Evolutionary conservation across 805 yeast genomes (phyloP).

Genomic region (Candida odintsovae): DNA sequence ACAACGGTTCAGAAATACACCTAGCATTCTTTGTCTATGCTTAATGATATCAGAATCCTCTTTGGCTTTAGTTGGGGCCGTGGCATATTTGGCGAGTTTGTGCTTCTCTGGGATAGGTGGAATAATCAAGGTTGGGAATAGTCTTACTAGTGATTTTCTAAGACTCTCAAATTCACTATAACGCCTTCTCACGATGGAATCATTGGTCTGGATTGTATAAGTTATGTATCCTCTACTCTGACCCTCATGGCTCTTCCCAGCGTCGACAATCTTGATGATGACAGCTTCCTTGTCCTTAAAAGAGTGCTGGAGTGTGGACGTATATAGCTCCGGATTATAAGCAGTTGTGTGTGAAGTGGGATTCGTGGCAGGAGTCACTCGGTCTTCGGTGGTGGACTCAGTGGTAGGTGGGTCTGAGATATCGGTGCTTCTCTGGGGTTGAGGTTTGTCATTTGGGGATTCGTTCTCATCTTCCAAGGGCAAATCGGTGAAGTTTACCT

Average conservation of each 20-base stretch:
- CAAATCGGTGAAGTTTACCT: constrained; percentile 24
- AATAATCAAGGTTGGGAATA: constrained; percentile 75
- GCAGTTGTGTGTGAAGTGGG: constrained; percentile 15
- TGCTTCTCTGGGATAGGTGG: constrained; percentile 95
- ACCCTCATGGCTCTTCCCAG: constrained; percentile 82
- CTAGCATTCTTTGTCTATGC: constrained; percentile 71
- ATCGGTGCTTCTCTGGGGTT: constrained; percentile 5
- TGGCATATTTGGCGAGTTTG: constrained; percentile 40
- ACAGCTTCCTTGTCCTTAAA: constrained; percentile 16
- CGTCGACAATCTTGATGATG: constrained; percentile 57
- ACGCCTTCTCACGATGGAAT: constrained; percentile 65
- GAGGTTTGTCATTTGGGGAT: neutral
- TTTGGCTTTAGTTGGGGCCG: constrained; percentile 37
- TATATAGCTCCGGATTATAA: constrained; percentile 24
- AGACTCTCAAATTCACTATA: constrained; percentile 90
- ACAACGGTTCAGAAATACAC: constrained; percentile 80
- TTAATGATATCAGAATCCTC: constrained; percentile 45
- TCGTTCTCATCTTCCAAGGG: constrained; percentile 20
- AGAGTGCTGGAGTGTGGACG: constrained; percentile 15
- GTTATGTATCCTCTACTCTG: constrained; percentile 72
- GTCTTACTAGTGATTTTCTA: constrained; percentile 59
- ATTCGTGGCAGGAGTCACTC: neutral
- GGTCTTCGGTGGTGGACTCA: neutral
- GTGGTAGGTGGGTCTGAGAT: constrained; percentile 6
- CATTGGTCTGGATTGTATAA: constrained; percentile 69